Evolutionary conservation across 2,329 filamentous ascomycete genomes (phyloP).

Genomic region (Cadophora malorum): DNA sequence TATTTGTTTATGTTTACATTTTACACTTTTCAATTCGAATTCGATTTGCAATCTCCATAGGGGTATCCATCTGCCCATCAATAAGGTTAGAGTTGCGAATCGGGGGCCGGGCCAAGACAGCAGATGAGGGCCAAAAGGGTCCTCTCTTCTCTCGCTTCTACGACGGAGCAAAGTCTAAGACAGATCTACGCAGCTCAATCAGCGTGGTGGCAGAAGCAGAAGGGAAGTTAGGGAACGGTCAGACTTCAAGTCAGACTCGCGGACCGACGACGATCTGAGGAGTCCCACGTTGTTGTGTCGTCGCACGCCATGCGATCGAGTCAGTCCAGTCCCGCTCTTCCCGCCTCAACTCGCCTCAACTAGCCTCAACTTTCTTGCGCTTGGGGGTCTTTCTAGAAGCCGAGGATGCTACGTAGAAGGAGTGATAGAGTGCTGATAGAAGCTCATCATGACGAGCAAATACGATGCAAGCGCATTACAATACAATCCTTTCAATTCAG

Average conservation of each 20-base stretch:
- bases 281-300: background rate
- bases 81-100: slow-evolving; percentile 13
- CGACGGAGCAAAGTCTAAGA: background rate
- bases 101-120: slow-evolving; percentile 1
- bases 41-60: background rate
- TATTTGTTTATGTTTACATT: background rate
- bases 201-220: background rate
- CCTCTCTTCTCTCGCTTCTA: background rate
- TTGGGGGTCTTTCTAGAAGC: slow-evolving; percentile 5
- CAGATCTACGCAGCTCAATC: background rate
- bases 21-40: background rate
- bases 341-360: slow-evolving; percentile 2
- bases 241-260: background rate
- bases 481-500: no score
- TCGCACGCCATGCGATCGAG: slow-evolving; percentile 1
- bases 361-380: no score
- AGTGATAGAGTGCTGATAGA: background rate
- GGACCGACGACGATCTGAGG: slow-evolving; percentile 9
- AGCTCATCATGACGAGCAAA: background rate
- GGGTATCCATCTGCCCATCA: background rate
- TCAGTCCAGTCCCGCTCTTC: slow-evolving; percentile 3
- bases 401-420: background rate
- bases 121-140: background rate
- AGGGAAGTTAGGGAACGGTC: background rate
- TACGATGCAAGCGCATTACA: background rate